These are phyloP conservation scores for Malus hybrid DNA, from an alignment of 331 rosid species.

Conservation along the genomic window DNA sequence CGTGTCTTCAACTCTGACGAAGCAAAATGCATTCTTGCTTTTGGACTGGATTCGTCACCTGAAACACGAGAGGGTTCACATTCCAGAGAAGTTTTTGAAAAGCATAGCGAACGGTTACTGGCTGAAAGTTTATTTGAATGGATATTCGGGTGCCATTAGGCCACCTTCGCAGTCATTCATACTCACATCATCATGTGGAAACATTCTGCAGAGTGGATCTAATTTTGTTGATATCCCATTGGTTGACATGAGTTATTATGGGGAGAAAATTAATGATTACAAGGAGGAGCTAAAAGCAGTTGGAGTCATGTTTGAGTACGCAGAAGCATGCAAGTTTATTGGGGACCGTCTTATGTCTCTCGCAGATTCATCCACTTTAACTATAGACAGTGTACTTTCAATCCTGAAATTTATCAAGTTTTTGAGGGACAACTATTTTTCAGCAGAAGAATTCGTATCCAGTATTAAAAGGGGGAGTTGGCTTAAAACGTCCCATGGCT, in stretches of 20 bases:
- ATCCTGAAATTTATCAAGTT: slow-evolving; percentile 47
- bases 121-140: slow-evolving; percentile 43
- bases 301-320: slow-evolving; percentile 59
- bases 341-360: slow-evolving; percentile 56
- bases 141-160: slow-evolving; percentile 24
- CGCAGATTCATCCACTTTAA: slow-evolving; percentile 27
- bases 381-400: slow-evolving; percentile 32
- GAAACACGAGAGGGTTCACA: not conserved
- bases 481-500: slow-evolving; percentile 51
- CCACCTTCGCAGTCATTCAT: slow-evolving; percentile 54
- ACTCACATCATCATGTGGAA: slow-evolving; percentile 30
- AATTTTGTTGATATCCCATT: slow-evolving; percentile 58
- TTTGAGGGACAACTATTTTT: slow-evolving; percentile 21
- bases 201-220: slow-evolving; percentile 44
- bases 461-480: slow-evolving; percentile 36
- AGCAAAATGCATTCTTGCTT: slow-evolving; percentile 49
- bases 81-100: slow-evolving; percentile 42
- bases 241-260: slow-evolving; percentile 50
- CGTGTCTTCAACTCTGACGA: slow-evolving; percentile 41
- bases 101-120: slow-evolving; percentile 57
- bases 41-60: slow-evolving; percentile 53
- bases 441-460: slow-evolving; percentile 21
- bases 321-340: slow-evolving; percentile 50
- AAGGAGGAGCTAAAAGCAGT: slow-evolving; percentile 43
- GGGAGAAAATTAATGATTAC: slow-evolving; percentile 26